Evolutionary conservation across 1,284 basidiomycete genomes (phyloP), one percentile per base, ranked within the genome.

Genomic region (Caloboletus firmus): DNA sequence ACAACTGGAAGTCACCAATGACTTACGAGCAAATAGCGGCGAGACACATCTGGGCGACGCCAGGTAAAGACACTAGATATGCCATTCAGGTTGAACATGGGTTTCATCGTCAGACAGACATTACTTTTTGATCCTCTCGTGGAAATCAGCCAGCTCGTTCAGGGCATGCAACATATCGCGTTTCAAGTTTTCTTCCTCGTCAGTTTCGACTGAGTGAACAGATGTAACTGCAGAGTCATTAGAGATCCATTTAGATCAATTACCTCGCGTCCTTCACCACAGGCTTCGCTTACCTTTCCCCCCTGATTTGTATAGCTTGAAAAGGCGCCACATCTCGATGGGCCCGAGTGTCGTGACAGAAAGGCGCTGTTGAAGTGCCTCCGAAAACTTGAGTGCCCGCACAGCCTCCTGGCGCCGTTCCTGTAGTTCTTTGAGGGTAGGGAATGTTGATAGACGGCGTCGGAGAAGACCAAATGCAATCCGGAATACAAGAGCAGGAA

Each of bases 71-170:
- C 72, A 59, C 85, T 88, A n/a, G n/a, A 50, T 17, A 35, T 2
- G 26, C 34, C 37, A 20, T 56, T 60, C 39, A 61, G 48, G 46
- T 44, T 40, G 52, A 42, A 45, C 17, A 35, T 24, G 8, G 34
- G 43, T 36, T 39, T 46, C 26, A 15, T 51, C 11, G 30, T 41
- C 26, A 13, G 10, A 47, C 15, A 18, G 28, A 71, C 78, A 18
- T 55, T 61, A 87, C 87, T 86, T 88, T 68, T 79, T 80, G 37
- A 86, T 59, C 35, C 85, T 76, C 65, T 91, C 88, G 58, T 88
- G 81, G 8, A 85, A 49, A 63, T 88, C 85, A 6, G 80, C 79
- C 30, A 83, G 61, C 45, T 79, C 77, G 45, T 75, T 75, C 50
- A 84, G 42, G 11, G 66, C 34, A 47, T 73, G 64, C 31, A 87